phyloP scores from a whole-genome alignment of 78 protist species.

The Tieghemostelium lacteum region DNA sequence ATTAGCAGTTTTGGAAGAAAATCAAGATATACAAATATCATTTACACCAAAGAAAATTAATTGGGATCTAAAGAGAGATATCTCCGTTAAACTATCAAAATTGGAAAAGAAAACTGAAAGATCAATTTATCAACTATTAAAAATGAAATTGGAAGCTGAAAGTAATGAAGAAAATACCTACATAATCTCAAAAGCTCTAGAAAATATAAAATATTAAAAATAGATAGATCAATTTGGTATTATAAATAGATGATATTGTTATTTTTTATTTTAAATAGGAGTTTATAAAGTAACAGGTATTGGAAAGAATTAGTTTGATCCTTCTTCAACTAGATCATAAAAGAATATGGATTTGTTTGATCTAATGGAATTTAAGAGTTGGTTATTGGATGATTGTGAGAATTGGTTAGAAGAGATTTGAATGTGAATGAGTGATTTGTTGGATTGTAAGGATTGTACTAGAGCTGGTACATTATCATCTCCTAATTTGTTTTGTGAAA shows the following conservation, averaged over 20 bases:
- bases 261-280: no score
- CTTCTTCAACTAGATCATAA: slow-evolving; percentile 64
- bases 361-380: slow-evolving; percentile 22
- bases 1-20: slow-evolving; percentile 22
- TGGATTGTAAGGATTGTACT: neutral
- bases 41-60: slow-evolving; percentile 47
- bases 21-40: slow-evolving; percentile 23
- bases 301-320: neutral
- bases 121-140: slow-evolving; percentile 41
- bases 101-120: slow-evolving; percentile 52
- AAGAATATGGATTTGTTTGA: slow-evolving; percentile 62
- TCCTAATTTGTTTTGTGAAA: slow-evolving; percentile 42
- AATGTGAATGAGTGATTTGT: slow-evolving; percentile 25
- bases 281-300: no score
- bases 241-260: no score
- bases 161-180: slow-evolving; percentile 4
- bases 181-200: slow-evolving; percentile 5
- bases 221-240: no score
- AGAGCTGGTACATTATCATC: slow-evolving; percentile 29
- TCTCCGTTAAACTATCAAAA: slow-evolving; percentile 26
- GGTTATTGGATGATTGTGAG: slow-evolving; percentile 49
- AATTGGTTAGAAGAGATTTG: slow-evolving; percentile 64
- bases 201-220: neutral
- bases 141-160: slow-evolving; percentile 11
- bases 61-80: slow-evolving; percentile 73